Evolutionary conservation across 225 moss, liverwort and hornwort genomes (phyloP).

Genomic region (Marchantia polymorpha): DNA sequence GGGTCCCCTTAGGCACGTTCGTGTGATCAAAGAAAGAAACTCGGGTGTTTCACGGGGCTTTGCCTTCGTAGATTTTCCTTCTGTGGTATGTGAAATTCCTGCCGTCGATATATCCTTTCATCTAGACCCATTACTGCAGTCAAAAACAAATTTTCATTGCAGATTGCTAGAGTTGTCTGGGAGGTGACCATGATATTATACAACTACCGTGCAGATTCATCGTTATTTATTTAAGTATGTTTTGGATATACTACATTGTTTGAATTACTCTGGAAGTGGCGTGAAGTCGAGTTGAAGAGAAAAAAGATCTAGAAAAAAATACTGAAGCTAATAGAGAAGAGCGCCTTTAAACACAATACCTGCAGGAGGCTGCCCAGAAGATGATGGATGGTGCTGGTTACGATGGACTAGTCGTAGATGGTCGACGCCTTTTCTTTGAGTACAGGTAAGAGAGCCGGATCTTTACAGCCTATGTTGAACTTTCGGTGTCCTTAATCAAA

Average conservation of each 20-base stretch:
- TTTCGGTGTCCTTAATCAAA: too few species aligned
- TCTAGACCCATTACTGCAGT: too few species aligned
- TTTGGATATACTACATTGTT: too few species aligned
- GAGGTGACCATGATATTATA: too few species aligned
- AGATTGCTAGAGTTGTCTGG: background rate
- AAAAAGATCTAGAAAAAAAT: too few species aligned
- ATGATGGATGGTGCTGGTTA: conserved; percentile 96
- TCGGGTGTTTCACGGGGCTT: conserved; percentile 94
- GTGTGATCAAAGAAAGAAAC: conserved; percentile 97
- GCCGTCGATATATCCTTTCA: background rate
- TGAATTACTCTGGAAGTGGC: too few species aligned
- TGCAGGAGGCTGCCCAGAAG: conserved; percentile 89
- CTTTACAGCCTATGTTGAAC: background rate
- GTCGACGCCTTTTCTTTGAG: conserved; percentile 91
- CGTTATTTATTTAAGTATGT: too few species aligned
- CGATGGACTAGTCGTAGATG: conserved; percentile 89
- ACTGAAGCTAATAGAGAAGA: background rate
- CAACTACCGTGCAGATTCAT: background rate
- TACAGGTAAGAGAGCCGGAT: conserved; percentile 58
- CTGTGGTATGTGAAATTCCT: conserved; percentile 61
- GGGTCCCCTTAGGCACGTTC: conserved; percentile 93
- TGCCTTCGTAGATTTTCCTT: conserved; percentile 97
- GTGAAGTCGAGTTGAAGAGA: too few species aligned
- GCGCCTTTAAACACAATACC: background rate
- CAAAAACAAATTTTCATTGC: too few species aligned